These are phyloP conservation scores for Daldinia bambusicola DNA, from an alignment of 495 filamentous ascomycete species.

Conservation along the genomic window DNA sequence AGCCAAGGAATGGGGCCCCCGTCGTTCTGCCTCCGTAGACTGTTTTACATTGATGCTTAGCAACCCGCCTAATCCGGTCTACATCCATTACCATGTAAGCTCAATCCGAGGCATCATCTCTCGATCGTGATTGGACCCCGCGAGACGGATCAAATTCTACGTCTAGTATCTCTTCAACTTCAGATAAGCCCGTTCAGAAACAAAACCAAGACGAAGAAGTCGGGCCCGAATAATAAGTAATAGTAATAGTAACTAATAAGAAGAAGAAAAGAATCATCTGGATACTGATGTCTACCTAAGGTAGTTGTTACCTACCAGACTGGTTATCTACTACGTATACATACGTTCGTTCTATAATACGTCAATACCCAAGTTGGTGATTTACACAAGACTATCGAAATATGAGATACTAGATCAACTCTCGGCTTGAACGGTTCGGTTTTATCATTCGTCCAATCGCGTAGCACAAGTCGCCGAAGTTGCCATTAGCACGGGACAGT, in stretches of 20 bases:
- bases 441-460: constrained; percentile 45
- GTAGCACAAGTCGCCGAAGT: constrained; percentile 45
- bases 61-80: constrained; percentile 25
- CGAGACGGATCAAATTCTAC: constrained; percentile 7
- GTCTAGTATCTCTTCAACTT: too few relatives aligned
- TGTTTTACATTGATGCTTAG: constrained; percentile 50
- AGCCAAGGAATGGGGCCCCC: constrained; percentile 43
- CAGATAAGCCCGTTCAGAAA: constrained; percentile 15
- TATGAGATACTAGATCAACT: constrained; percentile 41
- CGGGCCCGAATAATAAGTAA: constrained; percentile 9
- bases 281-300: too few relatives aligned
- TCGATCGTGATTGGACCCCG: constrained; percentile 30
- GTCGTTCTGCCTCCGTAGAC: constrained; percentile 44
- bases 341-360: too few relatives aligned
- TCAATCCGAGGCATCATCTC: not conserved
- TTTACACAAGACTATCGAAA: constrained; percentile 49
- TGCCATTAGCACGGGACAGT: constrained; percentile 19
- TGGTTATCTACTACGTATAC: too few relatives aligned
- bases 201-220: not conserved
- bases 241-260: too few relatives aligned
- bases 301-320: too few relatives aligned
- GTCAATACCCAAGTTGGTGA: constrained; percentile 12
- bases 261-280: too few relatives aligned
- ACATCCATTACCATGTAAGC: not conserved
- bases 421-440: constrained; percentile 38